Evolutionary conservation across 495 filamentous ascomycete genomes (phyloP), one percentile per base, ranked within the genome.

Genomic region (Hypoxylon fragiforme): DNA sequence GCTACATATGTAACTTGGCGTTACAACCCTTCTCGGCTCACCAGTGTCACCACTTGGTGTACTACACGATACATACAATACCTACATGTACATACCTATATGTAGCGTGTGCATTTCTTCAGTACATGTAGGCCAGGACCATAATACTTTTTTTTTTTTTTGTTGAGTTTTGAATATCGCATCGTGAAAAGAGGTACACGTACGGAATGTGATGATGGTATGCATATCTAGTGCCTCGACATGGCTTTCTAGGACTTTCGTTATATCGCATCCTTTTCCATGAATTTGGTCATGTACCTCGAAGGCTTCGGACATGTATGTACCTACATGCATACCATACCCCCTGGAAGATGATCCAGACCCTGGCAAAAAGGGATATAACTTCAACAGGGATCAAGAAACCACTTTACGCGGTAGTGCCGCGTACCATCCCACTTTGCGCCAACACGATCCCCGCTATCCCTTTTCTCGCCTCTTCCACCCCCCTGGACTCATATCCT

Each of bases 401-500:
- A 68, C 65, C 65, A 68, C 65, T 68, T 68, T 68, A 68, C 65
- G 65, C 65, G 65, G 58, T 60, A n/a, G 45, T 51, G 46, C 31
- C 65, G 65, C 62, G 65, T 68, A 52, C 54, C 54, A 64, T 62
- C 48, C 64, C 64, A 62, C 64, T 64, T 59, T 61, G 52, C 16
- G 22, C 35, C 34, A 3, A 16, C 5, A n/a, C 9, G 7, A 14
- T 55, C 60, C 60, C 65, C 65, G 54, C 65, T 51, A 54, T 44
- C 37, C 41, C 30, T 47, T 51, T 47, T 48, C 13, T 36, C 28
- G 37, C 57, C 55, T 62, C 62, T 59, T 57, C 36, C 43, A 46
- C 50, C 44, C 32, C 57, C 32, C 59, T 41, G n/a, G n/a, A n/a
- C n/a, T n/a, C n/a, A n/a, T n/a, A n/a, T n/a, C 24, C 24, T 9